Evolutionary conservation across 108 stramenopile genomes (phyloP), one percentile per base, ranked within the genome.

Genomic region (Nitzschia sp.): DNA sequence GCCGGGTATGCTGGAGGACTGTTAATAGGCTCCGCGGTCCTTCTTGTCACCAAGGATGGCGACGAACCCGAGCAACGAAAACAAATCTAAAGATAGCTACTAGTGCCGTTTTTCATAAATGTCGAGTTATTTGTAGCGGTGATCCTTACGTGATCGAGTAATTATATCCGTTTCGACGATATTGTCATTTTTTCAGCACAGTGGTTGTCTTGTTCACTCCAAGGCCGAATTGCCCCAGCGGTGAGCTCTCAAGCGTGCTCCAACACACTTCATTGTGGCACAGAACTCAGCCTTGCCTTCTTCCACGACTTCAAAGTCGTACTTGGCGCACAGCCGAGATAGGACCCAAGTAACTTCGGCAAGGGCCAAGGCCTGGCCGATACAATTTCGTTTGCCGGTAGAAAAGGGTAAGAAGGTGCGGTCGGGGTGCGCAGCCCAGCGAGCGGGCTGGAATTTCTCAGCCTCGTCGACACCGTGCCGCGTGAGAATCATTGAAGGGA

Each of bases 11-110:
- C 58, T 54, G 95, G 95, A 46, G 94, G 82, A 33, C 32, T 57
- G 9, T 56, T 92, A 65, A 95, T 95, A 66, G 86, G 76, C 17
- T 51, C 54, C 6, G 91, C 91, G 1, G 68, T 95, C 46, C 75
- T 78, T 33, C 58, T 93, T 54, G 76, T 72, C 9, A 28, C 53
- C 9, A 30, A 29, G 18, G 47, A 49, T 19, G 47, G 19, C 51
- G 38, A 51, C 25, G 57, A 25, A 5, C 45, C n/a, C n/a, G n/a
- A n/a, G n/a, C 45, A 46, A 15, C 45, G 30, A 53, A 67, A 30
- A 54, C 53, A 9, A 47, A 51, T 47, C 11, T 18, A 24, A 48
- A 64, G 21, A 49, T 47, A n/a, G n/a, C n/a, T n/a, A n/a, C n/a
- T n/a, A n/a, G n/a, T n/a, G n/a, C n/a, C n/a, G n/a, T n/a, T n/a